Conservation (phyloP, 352 stramenopile species). For the Blastocystis sp. region DNA sequence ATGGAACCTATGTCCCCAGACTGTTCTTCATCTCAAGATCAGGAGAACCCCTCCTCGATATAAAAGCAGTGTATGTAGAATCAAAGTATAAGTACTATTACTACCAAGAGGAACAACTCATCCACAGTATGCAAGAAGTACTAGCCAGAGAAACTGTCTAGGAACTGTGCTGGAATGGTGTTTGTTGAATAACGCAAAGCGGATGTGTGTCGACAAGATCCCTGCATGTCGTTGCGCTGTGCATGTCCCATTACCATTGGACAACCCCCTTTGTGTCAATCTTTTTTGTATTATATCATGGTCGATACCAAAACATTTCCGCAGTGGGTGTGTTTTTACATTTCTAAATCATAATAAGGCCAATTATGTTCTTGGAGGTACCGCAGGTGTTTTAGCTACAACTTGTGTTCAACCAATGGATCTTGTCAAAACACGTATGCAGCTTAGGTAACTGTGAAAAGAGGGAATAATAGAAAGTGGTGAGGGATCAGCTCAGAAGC, state of each 20-base stretch:
- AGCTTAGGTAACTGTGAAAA: conserved; percentile 17
- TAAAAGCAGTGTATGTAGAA: neutral
- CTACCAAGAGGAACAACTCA: conserved; percentile 18
- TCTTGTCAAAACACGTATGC: conserved; percentile 68
- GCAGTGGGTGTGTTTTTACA: conserved; percentile 10
- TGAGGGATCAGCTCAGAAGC: conserved; percentile 27
- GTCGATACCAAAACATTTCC: conserved; percentile 66
- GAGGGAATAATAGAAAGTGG: neutral
- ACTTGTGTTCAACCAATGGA: conserved; percentile 67
- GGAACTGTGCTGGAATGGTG: neutral
- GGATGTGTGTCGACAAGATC: neutral
- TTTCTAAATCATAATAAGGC: neutral
- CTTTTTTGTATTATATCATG: conserved; percentile 46
- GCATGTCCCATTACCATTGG: neutral
- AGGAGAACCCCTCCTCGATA: neutral
- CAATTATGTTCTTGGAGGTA: conserved; percentile 61
- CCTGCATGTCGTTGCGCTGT: neutral
- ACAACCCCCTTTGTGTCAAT: neutral
- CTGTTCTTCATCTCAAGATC: conserved; percentile 18
- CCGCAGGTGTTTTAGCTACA: conserved; percentile 26
- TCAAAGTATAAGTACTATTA: conserved; percentile 44
- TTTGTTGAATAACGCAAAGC: neutral
- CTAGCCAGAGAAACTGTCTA: neutral
- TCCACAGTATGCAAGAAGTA: conserved; percentile 10
- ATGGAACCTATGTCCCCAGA: conserved; percentile 50